Evolutionary conservation across 108 stramenopile species (phyloP), one percentile per base, ranked within the genome.

Genomic region (Mayamaea pseudoterrestris): DNA sequence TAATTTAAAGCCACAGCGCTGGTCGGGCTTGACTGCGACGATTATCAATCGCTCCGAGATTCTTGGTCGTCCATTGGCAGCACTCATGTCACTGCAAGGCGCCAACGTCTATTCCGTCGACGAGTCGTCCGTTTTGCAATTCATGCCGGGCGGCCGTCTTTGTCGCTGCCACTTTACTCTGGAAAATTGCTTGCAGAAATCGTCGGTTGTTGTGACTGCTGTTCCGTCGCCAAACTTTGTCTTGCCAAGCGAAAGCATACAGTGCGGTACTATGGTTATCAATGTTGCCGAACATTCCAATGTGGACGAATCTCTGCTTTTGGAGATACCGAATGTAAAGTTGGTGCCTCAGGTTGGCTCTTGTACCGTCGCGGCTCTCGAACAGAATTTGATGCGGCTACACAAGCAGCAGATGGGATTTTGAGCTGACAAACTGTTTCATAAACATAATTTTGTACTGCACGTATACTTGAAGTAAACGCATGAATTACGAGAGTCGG

Each of bases 41-140:
- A 83, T 96, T 42, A 66, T 93, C 34, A 96, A 96, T 66, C 80
- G 95, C 20, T 90, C 87, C 4, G 93, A 96, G 55, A 92, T 96
- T 25, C 53, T 96, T 2, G 95, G 95, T 5, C 58, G 92, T 17
- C 95, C 95, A 11, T 68, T 96, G 29, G 95, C 90, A 14, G 81
- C 77, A 5, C 84, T 96, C 75, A 70, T 96, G 24, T 82, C 95
- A 2, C 68, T 77, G 43, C 75, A 83, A 44, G 95, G 90, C 3
- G 92, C 90, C 9, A 78, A 61, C 9, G 83, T 96, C 3, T 96
- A 82, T 69, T 89, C 86, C 1, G 59, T 93, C 5, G 93, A 96
- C 59, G 72, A 80, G 13, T 54, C 86, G 53, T 93, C 92, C 12
- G 83, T 93, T 35, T 49, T 81, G 6, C 30, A 57, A 35, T 81